Conservation (phyloP, 1,284 basidiomycete species). For the Sphagnurus paluster region DNA sequence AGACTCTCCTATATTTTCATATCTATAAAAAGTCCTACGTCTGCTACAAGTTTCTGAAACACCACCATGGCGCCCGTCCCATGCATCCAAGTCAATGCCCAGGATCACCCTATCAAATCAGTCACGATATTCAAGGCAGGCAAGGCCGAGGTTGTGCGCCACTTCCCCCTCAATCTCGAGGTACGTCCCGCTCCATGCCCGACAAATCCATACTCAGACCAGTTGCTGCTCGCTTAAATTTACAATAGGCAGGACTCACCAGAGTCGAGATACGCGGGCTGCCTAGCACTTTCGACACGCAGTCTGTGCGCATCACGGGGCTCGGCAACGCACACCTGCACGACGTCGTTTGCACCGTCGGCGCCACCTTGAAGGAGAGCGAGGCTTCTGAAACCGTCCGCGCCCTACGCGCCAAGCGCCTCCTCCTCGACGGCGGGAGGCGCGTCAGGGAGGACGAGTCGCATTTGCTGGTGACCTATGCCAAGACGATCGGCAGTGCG, state of each 20-base stretch:
- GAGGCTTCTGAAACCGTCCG: no score
- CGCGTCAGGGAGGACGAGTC: conserved; percentile 38
- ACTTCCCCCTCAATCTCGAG: conserved; percentile 35
- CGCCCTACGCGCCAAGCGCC: no score
- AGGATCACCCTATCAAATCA: conserved; percentile 38
- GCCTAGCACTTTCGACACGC: conserved; percentile 45
- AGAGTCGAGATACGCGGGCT: conserved; percentile 47
- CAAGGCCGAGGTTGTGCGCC: conserved; percentile 43
- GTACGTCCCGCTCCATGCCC: conserved; percentile 21
- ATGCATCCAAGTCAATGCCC: conserved; percentile 24
- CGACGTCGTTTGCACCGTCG: conserved; percentile 20
- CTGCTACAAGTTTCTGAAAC: background rate
- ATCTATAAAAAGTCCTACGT: background rate
- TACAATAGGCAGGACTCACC: conserved; percentile 46
- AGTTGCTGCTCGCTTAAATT: background rate
- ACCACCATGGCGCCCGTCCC: conserved; percentile 6
- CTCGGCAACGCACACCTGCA: conserved; percentile 46
- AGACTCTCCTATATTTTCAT: no score
- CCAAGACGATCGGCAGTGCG: conserved; percentile 42
- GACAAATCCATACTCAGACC: background rate
- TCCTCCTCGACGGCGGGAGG: conserved; percentile 40
- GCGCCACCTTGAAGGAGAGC: background rate
- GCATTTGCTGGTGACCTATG: conserved; percentile 43
- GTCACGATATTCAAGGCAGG: conserved; percentile 43
- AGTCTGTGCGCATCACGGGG: conserved; percentile 50